phyloP scores from a whole-genome alignment of 2,329 filamentous ascomycete species.

The Hypoxylon sp. region DNA sequence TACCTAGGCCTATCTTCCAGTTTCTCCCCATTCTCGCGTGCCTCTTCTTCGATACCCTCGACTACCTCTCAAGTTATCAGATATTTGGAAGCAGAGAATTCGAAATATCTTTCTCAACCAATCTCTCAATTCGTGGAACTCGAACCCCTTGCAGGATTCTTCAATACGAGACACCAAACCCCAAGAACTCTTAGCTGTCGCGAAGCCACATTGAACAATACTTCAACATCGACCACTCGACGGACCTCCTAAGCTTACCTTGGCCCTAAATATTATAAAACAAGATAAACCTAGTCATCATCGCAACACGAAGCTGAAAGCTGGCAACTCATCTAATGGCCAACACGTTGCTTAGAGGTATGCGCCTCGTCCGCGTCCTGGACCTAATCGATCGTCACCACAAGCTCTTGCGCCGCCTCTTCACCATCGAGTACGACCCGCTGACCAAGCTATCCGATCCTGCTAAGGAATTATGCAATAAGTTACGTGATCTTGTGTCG shows the following conservation, averaged over 20 bases:
- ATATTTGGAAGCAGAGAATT: not conserved
- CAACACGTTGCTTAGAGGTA: constrained; percentile 4
- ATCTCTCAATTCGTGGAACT: not conserved
- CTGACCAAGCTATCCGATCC: not conserved
- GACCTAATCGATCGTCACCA: constrained; percentile 17
- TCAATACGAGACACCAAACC: not conserved
- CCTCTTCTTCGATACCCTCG: not conserved
- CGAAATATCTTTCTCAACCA: not conserved
- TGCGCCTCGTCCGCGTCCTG: constrained; percentile 13
- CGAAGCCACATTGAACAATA: not conserved
- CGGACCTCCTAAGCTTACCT: not conserved
- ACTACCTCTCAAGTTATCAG: not conserved
- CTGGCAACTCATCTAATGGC: not conserved
- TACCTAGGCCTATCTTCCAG: not conserved
- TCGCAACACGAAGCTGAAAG: not conserved
- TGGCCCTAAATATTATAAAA: not conserved
- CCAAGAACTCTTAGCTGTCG: not conserved
- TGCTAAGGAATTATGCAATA: not conserved
- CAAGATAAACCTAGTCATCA: not conserved
- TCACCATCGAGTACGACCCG: constrained; percentile 4
- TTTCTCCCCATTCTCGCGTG: not conserved
- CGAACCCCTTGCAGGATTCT: not conserved
- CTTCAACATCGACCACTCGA: not conserved
- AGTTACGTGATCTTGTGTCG: constrained; percentile 5
- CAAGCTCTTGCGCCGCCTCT: constrained; percentile 3